Percentiles rank a stretch among this genome's conserved stretches.
These are phyloP conservation scores for Candida glaebosa DNA, from an alignment of 805 yeast genomes.

Conservation along the genomic window DNA sequence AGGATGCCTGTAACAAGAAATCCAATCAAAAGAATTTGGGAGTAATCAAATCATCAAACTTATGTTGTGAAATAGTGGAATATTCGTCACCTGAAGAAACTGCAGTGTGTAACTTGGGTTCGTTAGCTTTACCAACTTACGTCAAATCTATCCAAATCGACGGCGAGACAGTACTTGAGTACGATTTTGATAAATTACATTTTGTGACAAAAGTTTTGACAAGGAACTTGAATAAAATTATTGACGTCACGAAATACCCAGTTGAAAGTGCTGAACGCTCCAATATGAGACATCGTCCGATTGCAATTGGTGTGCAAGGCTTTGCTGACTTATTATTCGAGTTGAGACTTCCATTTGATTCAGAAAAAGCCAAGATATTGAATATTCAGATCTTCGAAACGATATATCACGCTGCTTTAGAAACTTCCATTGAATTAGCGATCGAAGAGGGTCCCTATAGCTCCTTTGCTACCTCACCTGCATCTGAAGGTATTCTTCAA, in stretches of 20 bases:
- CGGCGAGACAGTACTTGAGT: constrained; percentile 47
- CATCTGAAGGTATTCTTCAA: constrained; percentile 80
- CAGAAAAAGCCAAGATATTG: constrained; percentile 67
- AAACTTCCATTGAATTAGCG: constrained; percentile 83
- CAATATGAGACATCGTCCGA: constrained; percentile 82
- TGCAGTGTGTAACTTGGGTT: constrained; percentile 94
- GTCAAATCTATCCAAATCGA: constrained; percentile 25
- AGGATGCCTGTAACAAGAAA: constrained; percentile 85
- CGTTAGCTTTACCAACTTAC: constrained; percentile 82
- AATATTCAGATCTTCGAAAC: constrained; percentile 92
- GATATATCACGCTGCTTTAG: constrained; percentile 89
- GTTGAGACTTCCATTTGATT: constrained; percentile 82
- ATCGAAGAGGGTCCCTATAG: constrained; percentile 63
- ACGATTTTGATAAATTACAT: constrained; percentile 75
- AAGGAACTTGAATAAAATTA: constrained; percentile 74
- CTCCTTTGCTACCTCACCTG: constrained; percentile 81
- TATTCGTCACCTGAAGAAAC: constrained; percentile 89
- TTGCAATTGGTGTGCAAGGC: constrained; percentile 98
- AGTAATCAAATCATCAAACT: constrained; percentile 84
- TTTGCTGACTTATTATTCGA: constrained; percentile 84
- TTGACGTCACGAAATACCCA: constrained; percentile 85
- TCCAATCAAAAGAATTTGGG: constrained; percentile 92
- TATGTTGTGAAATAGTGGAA: constrained; percentile 93
- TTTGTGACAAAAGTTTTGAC: constrained; percentile 72
- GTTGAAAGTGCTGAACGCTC: constrained; percentile 70